Evolutionary conservation across 805 yeast genomes (phyloP).

Genomic region (Saturnispora sekii): DNA sequence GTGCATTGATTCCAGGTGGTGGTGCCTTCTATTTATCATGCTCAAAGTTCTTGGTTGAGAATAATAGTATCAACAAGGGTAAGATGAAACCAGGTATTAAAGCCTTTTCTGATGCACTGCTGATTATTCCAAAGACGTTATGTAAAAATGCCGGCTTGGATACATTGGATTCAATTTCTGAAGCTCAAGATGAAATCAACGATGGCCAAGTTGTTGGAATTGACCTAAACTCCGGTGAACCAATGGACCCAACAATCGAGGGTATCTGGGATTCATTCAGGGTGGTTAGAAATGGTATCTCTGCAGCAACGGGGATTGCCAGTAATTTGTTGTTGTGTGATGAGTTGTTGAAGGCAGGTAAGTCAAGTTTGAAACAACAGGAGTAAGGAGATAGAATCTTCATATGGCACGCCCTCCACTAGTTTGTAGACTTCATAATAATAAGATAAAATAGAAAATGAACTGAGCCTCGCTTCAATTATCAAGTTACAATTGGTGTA

Average conservation of each 20-base stretch:
- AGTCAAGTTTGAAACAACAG: slow-evolving; percentile 70
- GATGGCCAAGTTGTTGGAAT: slow-evolving; percentile 84
- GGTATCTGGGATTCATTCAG: slow-evolving; percentile 97
- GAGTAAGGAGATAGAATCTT: background rate
- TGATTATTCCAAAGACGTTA: slow-evolving; percentile 87
- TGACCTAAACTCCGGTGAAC: slow-evolving; percentile 85
- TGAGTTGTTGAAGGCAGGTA: slow-evolving; percentile 93
- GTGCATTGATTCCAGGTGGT: slow-evolving; percentile 87
- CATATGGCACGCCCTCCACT: no score
- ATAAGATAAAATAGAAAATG: background rate
- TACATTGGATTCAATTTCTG: slow-evolving; percentile 77
- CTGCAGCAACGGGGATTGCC: slow-evolving; percentile 91
- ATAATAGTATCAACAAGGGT: slow-evolving; percentile 57
- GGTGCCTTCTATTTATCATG: slow-evolving; percentile 92
- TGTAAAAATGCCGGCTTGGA: slow-evolving; percentile 91
- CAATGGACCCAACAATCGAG: slow-evolving; percentile 87
- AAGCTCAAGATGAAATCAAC: slow-evolving; percentile 79
- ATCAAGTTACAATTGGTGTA: no score
- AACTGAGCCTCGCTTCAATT: no score
- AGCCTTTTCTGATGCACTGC: slow-evolving; percentile 88
- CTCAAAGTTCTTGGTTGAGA: slow-evolving; percentile 50
- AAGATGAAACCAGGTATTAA: slow-evolving; percentile 81
- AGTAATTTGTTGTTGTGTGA: slow-evolving; percentile 88
- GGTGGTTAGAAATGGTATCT: slow-evolving; percentile 85
- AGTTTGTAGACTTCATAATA: background rate